These are phyloP conservation scores for Thermochaetoides thermophila DNA, from an alignment of 495 filamentous ascomycete species.

Conservation along the genomic window DNA sequence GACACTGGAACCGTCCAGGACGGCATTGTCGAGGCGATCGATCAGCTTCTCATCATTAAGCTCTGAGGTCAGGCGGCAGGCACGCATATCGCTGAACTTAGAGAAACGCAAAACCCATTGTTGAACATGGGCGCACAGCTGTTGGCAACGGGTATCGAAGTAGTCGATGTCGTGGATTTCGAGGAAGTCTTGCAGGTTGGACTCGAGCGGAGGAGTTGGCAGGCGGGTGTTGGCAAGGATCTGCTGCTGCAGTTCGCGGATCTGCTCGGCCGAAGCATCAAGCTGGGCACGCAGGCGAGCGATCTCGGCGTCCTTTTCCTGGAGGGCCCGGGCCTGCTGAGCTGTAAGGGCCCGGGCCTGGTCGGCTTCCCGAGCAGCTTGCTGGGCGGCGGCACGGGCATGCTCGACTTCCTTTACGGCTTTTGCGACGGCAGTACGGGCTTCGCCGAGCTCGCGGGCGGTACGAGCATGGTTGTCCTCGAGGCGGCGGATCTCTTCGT, in stretches of 20 bases:
- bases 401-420: too few relatives aligned
- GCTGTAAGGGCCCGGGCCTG: constrained; percentile 38
- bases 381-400: too few relatives aligned
- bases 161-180: constrained; percentile 77
- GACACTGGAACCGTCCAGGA: constrained; percentile 85
- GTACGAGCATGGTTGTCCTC: constrained; percentile 41
- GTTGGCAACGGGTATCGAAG: constrained; percentile 86
- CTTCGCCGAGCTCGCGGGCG: constrained; percentile 48
- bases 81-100: constrained; percentile 79
- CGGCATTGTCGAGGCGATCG: constrained; percentile 80
- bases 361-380: too few relatives aligned
- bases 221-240: too few relatives aligned
- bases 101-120: constrained; percentile 95
- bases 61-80: constrained; percentile 66
- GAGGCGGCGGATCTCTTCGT: constrained; percentile 43
- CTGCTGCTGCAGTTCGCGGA: constrained; percentile 68
- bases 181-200: constrained; percentile 59
- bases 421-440: too few relatives aligned
- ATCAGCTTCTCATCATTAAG: constrained; percentile 78
- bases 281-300: constrained; percentile 61
- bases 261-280: constrained; percentile 59
- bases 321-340: constrained; percentile 47
- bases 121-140: constrained; percentile 84
- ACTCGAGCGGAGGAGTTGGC: too few relatives aligned
- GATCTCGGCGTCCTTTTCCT: constrained; percentile 71